Base-by-base conservation (phyloP, 2,329 filamentous ascomycete genomes). In the Hypomyces rosellus region DNA sequence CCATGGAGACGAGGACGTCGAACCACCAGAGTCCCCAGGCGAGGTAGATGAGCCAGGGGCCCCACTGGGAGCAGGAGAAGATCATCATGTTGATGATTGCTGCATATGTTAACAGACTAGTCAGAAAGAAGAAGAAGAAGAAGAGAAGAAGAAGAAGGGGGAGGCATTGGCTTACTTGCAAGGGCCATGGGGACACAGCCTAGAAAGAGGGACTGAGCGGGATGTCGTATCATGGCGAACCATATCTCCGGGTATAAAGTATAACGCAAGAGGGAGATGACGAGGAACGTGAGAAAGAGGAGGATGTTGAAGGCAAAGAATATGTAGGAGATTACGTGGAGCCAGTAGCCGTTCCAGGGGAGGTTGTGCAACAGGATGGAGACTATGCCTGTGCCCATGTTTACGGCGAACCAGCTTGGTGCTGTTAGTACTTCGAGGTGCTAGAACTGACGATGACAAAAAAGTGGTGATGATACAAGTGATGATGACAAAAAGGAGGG, bases 181-280 rank as follows among this genome's bases (percentile, higher is more conserved):
- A 88, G 76, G 0, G 76, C 83, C 81, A 88, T 87, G 0, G 84
- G 84, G 33, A 86, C 76, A 0, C 81, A 84, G 0, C 80, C 85
- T 3, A 89, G 67, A 56, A 88, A 89, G 48, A 89, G 71, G 1
- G 80, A 83, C 59, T 89, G 82, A 1, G 75, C 76, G 1, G 82
- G 83, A 61, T 89, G 81, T 2, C 71, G 68, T 34, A 88, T 75
- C 84, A 89, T 86, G 14, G 76, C 78, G 0, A 52, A 60, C 76
- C 83, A 88, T 30, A 87, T 81, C 51, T 78, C 74, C 0, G 84
- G 85, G 58, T 85, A 88, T 1, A 87, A 59, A 0, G 69, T 69
- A 58, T 88, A 89, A 4, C 85, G 75, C 3, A 84, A 61, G 2
- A 80, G 50, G 1, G 78, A 82, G 42, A 84, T 73, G 5, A 67